Evolutionary conservation across 1,284 basidiomycete species (phyloP).

Genomic region (Ceratobasidium sp.): DNA sequence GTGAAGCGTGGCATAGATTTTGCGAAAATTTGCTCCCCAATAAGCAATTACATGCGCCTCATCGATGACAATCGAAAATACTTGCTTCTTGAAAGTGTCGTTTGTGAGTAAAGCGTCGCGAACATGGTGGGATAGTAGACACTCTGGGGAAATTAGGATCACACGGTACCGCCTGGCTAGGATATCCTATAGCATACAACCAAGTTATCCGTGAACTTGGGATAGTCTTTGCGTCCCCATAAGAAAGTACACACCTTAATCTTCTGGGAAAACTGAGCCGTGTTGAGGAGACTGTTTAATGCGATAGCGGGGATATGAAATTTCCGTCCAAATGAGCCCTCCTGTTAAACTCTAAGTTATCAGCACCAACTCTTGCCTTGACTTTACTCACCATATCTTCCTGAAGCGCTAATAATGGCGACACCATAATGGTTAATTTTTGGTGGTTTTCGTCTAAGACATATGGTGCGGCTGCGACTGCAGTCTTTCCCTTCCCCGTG

Average conservation of each 20-base stretch:
- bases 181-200: slow-evolving; percentile 53
- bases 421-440: slow-evolving; percentile 57
- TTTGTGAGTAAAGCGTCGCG: slow-evolving; percentile 57
- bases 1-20: slow-evolving; percentile 59
- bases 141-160: slow-evolving; percentile 60
- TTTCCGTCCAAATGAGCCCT: background rate
- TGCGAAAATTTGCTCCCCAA: slow-evolving; percentile 61
- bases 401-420: slow-evolving; percentile 59
- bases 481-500: slow-evolving; percentile 58
- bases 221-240: background rate
- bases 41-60: slow-evolving; percentile 61
- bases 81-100: slow-evolving; percentile 50
- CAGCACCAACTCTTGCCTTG: background rate
- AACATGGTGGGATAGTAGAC: slow-evolving; percentile 58
- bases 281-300: background rate
- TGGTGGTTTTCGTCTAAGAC: slow-evolving; percentile 51
- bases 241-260: background rate
- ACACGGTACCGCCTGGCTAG: slow-evolving; percentile 56
- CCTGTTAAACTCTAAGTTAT: background rate
- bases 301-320: background rate
- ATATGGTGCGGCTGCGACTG: slow-evolving; percentile 57
- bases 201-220: background rate
- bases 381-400: slow-evolving; percentile 55
- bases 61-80: slow-evolving; percentile 59
- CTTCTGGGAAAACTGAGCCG: background rate